Base-by-base conservation (phyloP, 257 asterid species). In the Penstemon barbatus region DNA sequence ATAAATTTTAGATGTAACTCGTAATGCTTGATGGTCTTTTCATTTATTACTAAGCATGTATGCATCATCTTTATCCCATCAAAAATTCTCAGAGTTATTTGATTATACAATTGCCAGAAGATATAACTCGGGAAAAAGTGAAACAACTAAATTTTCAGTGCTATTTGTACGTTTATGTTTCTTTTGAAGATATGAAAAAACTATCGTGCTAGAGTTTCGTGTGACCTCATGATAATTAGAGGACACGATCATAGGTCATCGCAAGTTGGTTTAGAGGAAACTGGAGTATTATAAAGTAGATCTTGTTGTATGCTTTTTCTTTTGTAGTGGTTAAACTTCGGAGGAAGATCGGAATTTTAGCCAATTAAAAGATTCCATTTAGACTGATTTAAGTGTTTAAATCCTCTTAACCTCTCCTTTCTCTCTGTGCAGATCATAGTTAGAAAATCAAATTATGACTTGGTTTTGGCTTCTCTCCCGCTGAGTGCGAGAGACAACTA, bases 381-480 rank as follows among this genome's bases (percentile, higher is more conserved):
- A 4, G 48, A 52, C 51, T 49, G 51, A 51, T 60, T 9, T 59
- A 5, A 33, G 13, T 70, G 48, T 50, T 55, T 45, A 38, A 39
- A 40, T 7, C 25, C 50, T 56, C 66, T 61, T 51, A 39, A 43
- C 11, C 39, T 46, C 43, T 40, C 48, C 66, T 69, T 19, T 43
- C 49, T 18, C 37, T 48, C 36, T 48, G 39, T 63, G 48, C 41
- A 18, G 48, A 51, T 49, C 51, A 4, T 61, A 53, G 8, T 73
- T 45, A 33, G 36, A 57, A 45, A 18, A 60, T 48, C 46, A 42
- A 37, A 25, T 38, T 25, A 55, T 66, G 42, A 49, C 55, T 18
- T 70, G 66, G 40, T 58, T 71, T 69, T 70, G 25, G 60, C 63
- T 45, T 65, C 39, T 48, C 13, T 51, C 73, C 67, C 39, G 61